phyloP scores from a whole-genome alignment of 192 early-diverging fungal genomes.

The Coemansia sp. region DNA sequence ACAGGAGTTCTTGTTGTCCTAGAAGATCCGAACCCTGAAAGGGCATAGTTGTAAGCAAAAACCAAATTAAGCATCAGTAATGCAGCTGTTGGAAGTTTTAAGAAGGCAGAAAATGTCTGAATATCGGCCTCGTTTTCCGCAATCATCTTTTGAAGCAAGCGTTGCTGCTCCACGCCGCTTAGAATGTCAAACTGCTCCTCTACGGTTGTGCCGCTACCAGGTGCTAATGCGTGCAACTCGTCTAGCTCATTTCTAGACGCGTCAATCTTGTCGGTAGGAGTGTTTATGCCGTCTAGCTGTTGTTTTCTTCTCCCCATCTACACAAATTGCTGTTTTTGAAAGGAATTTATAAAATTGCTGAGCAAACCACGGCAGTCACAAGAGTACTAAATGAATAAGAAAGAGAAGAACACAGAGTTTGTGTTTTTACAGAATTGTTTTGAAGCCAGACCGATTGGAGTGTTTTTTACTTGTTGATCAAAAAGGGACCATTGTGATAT shows the following conservation, averaged over 20 bases:
- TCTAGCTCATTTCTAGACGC: conserved; percentile 17
- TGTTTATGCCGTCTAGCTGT: not conserved
- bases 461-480: too few species aligned
- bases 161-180: conserved; percentile 27
- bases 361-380: not conserved
- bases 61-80: conserved; percentile 41
- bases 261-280: not conserved
- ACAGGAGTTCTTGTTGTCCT: conserved; percentile 2
- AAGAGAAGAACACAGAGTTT: not conserved
- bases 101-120: conserved; percentile 34
- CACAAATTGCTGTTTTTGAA: not conserved
- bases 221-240: conserved; percentile 16
- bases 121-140: conserved; percentile 48
- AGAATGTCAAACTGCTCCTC: conserved; percentile 32
- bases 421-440: not conserved
- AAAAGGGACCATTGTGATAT: too few species aligned
- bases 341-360: too few species aligned
- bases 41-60: conserved; percentile 42
- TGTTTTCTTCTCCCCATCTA: not conserved
- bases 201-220: conserved; percentile 17
- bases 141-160: conserved; percentile 27
- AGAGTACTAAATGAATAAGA: not conserved
- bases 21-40: conserved; percentile 12
- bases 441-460: not conserved
- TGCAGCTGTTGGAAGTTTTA: conserved; percentile 31